Evolutionary conservation across 2,329 filamentous ascomycete genomes (phyloP).

Genomic region (Coniella vitis): DNA sequence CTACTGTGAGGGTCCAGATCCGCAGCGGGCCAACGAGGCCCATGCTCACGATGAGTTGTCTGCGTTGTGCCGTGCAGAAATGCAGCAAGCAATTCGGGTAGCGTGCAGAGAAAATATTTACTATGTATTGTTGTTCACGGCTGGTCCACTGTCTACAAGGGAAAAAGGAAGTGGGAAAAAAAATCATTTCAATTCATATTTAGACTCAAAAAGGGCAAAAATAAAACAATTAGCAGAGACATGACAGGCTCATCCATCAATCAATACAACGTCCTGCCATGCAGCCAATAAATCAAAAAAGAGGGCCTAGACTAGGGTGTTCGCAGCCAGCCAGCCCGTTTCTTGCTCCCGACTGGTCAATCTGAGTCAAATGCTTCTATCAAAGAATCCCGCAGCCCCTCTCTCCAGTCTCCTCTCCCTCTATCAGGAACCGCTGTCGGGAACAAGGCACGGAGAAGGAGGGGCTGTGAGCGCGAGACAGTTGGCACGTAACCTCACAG

Average conservation of each 20-base stretch:
- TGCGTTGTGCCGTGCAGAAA: constrained; percentile 1
- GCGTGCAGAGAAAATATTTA: background rate
- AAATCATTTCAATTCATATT: too few relatives aligned
- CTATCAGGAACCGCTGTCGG: too few relatives aligned
- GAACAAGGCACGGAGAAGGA: too few relatives aligned
- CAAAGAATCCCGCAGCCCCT: background rate
- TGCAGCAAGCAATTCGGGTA: background rate
- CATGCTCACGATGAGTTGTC: constrained; percentile 2
- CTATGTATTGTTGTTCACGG: too few relatives aligned
- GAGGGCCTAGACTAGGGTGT: background rate
- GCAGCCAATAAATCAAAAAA: background rate
- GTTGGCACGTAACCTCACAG: too few relatives aligned
- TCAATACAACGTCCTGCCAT: too few relatives aligned
- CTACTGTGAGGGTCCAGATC: constrained; percentile 5
- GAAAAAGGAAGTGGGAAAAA: too few relatives aligned
- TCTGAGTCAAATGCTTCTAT: background rate
- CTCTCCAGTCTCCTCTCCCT: too few relatives aligned
- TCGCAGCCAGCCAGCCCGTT: background rate
- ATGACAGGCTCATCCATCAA: background rate
- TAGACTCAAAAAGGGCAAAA: background rate
- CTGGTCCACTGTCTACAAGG: too few relatives aligned
- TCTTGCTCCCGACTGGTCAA: background rate
- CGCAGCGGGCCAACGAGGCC: background rate
- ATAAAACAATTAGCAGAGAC: background rate
- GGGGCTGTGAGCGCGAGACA: too few relatives aligned